Base-by-base conservation (phyloP, 1,139 yeast species). In the Meyerozyma guilliermondii region DNA sequence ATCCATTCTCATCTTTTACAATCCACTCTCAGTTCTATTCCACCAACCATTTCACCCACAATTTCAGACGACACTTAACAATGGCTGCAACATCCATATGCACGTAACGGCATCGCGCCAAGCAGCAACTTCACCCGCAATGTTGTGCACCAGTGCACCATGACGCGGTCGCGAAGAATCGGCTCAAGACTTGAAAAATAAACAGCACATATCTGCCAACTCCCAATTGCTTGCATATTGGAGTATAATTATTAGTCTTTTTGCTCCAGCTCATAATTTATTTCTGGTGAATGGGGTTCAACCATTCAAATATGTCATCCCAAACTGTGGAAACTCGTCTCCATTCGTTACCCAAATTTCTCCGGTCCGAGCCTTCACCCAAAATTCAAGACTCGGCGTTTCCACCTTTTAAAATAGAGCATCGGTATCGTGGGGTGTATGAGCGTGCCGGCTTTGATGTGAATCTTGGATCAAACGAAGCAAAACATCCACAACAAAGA, bases 401-500 rank as follows among this genome's bases (percentile, higher is more conserved):
- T 50, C 87, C 87, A n/a, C 77, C 81, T 0, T 63, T 81, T 50
- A 78, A 77, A 47, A 68, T 76, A 2, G 75, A 74, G 38, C 78
- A 73, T 41, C 63, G 78, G 33, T 80, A 78, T 56, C 69, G 68
- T 50, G 81, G 84, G 1, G 86, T 80, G 5, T 74, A 80, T 50
- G 86, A 81, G 57, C 60, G 85, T 50, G 86, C 86, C 0, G 87
- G 87, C 0, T 81, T 81, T 50, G 85, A 80, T 38, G 77, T 78
- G 28, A 68, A 68, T 49, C 53, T 56, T 44, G 38, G 35, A 36
- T 43, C 46, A n/a, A 44, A 41, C n/a, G 55, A 47, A 20, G 8
- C 29, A 7, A 38, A 11, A 28, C 9, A 20, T 10, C 38, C 16
- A 5, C 35, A 7, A 7, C 18, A 6, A 16, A 7, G 16, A 8